These are phyloP conservation scores for Hysterium pulicare DNA, from an alignment of 2,329 filamentous ascomycete species.

Conservation along the genomic window DNA sequence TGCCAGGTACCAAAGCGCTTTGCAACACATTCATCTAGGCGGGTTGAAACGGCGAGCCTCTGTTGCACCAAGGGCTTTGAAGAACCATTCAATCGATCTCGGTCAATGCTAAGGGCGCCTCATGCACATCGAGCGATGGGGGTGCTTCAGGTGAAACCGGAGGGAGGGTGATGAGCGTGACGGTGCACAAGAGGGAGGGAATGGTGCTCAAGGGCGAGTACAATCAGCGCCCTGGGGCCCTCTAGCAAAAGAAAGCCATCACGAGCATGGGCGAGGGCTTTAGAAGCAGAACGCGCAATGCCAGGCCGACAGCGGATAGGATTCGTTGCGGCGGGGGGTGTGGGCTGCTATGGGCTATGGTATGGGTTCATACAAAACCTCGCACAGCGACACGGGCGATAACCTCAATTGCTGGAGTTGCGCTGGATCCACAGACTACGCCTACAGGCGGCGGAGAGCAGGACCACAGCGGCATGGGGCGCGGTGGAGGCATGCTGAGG, in stretches of 20 bases:
- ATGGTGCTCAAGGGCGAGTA: conserved; percentile 25
- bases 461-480: conserved; percentile 1
- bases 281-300: neutral
- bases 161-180: conserved; percentile 29
- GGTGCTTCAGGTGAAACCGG: conserved; percentile 34
- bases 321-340: neutral
- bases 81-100: conserved; percentile 32
- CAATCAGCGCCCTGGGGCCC: conserved; percentile 25
- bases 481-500: neutral
- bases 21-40: conserved; percentile 36
- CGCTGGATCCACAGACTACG: conserved; percentile 2
- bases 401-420: neutral
- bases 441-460: no score
- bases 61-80: conserved; percentile 35
- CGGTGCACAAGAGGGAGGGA: conserved; percentile 36
- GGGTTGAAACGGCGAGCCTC: conserved; percentile 35
- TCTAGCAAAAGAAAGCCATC: conserved; percentile 30
- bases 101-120: conserved; percentile 34
- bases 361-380: neutral
- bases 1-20: conserved; percentile 39
- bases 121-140: conserved; percentile 37
- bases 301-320: neutral
- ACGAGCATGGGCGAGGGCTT: conserved; percentile 1
- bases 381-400: neutral
- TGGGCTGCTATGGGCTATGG: neutral